Percentiles rank a stretch among this genome's conserved stretches.
Evolutionary conservation across 1,284 basidiomycete genomes (phyloP).

Genomic region (Violaceomyces palustris): DNA sequence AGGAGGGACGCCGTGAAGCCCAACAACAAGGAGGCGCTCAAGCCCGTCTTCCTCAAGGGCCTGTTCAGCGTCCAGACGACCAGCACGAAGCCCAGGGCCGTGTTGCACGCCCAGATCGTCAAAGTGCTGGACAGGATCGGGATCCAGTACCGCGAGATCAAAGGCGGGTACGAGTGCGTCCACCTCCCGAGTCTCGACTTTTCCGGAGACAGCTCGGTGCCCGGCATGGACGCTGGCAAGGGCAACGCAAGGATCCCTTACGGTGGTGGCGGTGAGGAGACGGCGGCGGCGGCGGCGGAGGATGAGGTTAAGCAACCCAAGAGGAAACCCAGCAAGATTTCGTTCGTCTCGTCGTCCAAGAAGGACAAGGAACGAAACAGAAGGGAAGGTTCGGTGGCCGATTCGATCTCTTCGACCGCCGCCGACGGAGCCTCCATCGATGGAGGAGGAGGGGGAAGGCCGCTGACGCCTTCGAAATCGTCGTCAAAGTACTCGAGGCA

Average conservation of each 20-base stretch:
- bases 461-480: conserved; percentile 18
- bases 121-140: conserved; percentile 87
- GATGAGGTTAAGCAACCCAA: conserved; percentile 13
- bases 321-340: conserved; percentile 35
- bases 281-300: conserved; percentile 9
- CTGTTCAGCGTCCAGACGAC: conserved; percentile 75
- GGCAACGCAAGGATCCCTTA: conserved; percentile 36
- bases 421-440: neutral
- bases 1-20: conserved; percentile 5
- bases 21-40: conserved; percentile 18
- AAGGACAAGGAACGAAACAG: conserved; percentile 21
- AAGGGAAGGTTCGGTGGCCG: conserved; percentile 11
- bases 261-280: conserved; percentile 7
- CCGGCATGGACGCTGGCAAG: too few relatives aligned
- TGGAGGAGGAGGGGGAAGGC: conserved; percentile 10
- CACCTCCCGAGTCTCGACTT: conserved; percentile 84
- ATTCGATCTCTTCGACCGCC: conserved; percentile 5
- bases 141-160: conserved; percentile 84
- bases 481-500: conserved; percentile 14
- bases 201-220: conserved; percentile 18
- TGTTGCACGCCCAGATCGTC: conserved; percentile 77
- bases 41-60: conserved; percentile 53
- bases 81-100: conserved; percentile 75
- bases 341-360: conserved; percentile 25
- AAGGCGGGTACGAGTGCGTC: conserved; percentile 89